Base-by-base conservation (phyloP, 2,329 filamentous ascomycete genomes). In the Calonectria multiphialidica region DNA sequence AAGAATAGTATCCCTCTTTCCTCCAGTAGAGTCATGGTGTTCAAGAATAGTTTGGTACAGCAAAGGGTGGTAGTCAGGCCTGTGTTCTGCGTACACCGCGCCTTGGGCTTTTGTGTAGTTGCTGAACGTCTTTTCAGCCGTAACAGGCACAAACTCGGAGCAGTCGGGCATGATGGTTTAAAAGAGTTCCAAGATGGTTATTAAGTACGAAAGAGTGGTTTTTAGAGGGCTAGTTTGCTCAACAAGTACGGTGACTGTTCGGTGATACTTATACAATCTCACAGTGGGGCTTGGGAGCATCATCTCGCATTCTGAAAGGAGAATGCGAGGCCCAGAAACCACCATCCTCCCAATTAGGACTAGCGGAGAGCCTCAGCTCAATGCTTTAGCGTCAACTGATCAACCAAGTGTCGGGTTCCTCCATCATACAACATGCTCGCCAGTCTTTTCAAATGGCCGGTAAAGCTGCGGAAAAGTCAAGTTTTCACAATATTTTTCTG, bases 1-100 rank as follows among this genome's bases (percentile, higher is more conserved):
- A 15, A 90, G 77, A 0, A 90, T 72, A 3, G 80, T 82, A 35
- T 82, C 77, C 16, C 87, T 75, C 15, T 82, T 65, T 15, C 88
- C 88, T 23, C 87, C 86, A 0, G 84, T 86, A 1, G 84, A 81
- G 1, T 76, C 80, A 75, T 92, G 90, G 65, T 87, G 83, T 21
- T 84, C 74, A 5, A 89, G 53, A 59, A 92, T 83, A 45, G 77
- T 75, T 3, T 87, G 72, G 80, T 89, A 90, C n/a, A 91, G 80
- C 7, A 75, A 76, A 0, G 81, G 75, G 53, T 85, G 81, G 77
- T 91, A 91, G 59, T 82, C 78, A 1, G 68, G 78, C 3, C 88
- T 86, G 62, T 75, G 67, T 21, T 82, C 71, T 21, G 87, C 85
- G 74, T 90, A 90, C 5, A 76, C 73, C 4, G 82, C 74, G 30